Evolutionary conservation across 352 stramenopile species (phyloP).

Genomic region (Elongisporangium senticosum): DNA sequence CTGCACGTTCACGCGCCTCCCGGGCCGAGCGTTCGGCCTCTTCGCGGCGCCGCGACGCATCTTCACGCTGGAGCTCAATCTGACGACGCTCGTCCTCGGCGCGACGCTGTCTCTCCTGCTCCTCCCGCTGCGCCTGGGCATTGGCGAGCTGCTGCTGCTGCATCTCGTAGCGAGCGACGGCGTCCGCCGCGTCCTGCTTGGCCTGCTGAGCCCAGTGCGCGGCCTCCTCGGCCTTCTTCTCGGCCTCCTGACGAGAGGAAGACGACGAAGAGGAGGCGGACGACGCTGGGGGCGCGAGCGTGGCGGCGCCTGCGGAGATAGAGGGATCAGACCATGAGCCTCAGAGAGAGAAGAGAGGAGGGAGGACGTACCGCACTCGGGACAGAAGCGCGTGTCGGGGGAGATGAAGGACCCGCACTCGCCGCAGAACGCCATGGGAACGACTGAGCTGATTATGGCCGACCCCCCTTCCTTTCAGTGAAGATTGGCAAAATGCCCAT

Average conservation of each 20-base stretch:
- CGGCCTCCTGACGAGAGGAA: constrained; percentile 38
- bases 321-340: background rate
- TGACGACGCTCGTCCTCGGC: constrained; percentile 34
- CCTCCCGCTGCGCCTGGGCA: constrained; percentile 25
- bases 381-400: constrained; percentile 63
- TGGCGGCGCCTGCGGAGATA: constrained; percentile 4
- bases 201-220: constrained; percentile 31
- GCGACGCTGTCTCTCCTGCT: constrained; percentile 12
- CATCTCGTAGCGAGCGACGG: constrained; percentile 37
- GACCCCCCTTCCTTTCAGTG: background rate
- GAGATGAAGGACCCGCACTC: constrained; percentile 67
- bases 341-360: constrained; percentile 2
- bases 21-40: constrained; percentile 54
- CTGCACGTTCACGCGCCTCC: constrained; percentile 58
- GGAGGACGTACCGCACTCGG: constrained; percentile 58
- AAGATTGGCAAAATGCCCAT: background rate
- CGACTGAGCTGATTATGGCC: background rate
- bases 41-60: constrained; percentile 36
- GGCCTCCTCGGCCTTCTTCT: constrained; percentile 35
- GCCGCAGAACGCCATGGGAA: constrained; percentile 75
- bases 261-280: constrained; percentile 6
- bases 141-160: constrained; percentile 43
- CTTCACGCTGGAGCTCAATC: constrained; percentile 47
- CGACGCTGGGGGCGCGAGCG: background rate
- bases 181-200: constrained; percentile 34